Evolutionary conservation across 1,284 basidiomycete species (phyloP), one percentile per base, ranked within the genome.

Genomic region (Microbotryomycetes sp.): DNA sequence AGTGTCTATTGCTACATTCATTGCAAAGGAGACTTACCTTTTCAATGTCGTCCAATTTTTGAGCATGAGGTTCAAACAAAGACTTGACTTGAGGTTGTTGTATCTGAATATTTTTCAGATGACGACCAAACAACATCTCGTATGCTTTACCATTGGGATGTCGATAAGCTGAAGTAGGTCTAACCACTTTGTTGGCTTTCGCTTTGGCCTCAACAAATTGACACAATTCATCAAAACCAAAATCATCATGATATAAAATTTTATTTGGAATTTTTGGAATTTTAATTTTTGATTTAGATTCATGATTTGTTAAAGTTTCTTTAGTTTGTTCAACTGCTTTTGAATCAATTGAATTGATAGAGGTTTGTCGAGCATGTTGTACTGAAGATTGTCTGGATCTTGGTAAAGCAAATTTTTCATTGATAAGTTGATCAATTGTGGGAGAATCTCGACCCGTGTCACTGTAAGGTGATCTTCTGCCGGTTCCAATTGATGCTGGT

Each of bases 151-250:
- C 36, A 19, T 42, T 19, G 9, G 36, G 36, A 19, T 42, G 36
- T 42, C 36, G 9, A 19, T 12, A 42, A 42, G 36, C 14, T 83
- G 80, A 66, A 87, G 82, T 14, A 52, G 50, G 36, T 32, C 61
- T 26, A 58, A 64, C 36, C 60, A 56, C 6, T 66, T 65, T 31
- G 61, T 70, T 64, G 69, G 68, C 60, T 78, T 78, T 73, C 32
- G 84, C 85, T 32, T 82, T 81, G 42, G 83, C 81, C 71, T 89
- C 83, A 61, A 93, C 89, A 53, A 92, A 80, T 12, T 87, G 84
- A 79, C 92, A 81, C 86, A 93, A 89, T 58, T 84, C 80, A 15
- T 83, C 79, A 46, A 92, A 77, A 1, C 90, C 91, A 75, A 92
- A 92, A 74, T 92, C 88, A 71, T 90, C 85, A 65, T 82, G 82